Evolutionary conservation across 164 flowering plant genomes (phyloP), one percentile per base, ranked within the genome.

Genomic region (Taxillus chinensis): DNA sequence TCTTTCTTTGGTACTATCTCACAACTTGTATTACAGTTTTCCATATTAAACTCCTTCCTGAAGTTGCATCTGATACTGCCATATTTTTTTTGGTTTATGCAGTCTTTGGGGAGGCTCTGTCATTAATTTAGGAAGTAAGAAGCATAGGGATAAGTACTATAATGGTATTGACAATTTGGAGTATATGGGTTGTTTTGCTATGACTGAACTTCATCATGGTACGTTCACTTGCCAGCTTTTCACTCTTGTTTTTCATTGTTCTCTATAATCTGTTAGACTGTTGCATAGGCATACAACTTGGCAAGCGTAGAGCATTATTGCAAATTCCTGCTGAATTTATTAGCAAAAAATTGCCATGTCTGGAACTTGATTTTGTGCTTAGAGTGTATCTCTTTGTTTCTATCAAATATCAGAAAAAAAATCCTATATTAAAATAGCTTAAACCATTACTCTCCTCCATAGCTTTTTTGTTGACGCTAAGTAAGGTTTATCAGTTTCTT

Each of bases 161-260:
- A 87, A 87, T 39, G 86, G 81, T 45, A 93, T 90, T 72, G 97
- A 89, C 77, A 86, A 72, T 72, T 40, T 90, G 76, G 96, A 90
- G 37, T 89, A 85, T 66, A 73, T 84, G 7, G 99, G 99, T 43
- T 93, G 99, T 78, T 93, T 93, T 81, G 99, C 99, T 5, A 93
- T 93, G 99, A 93, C 99, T 50, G 99, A 93, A 71, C 91, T 93
- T 15, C 97, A 90, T 75, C 99, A 93, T 63, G 96, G 97, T 90
- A 71, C 73, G 71, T 38, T 57, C 58, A 57, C 52, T 41, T 48
- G 2, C 41, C 4, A 9, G 39, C 56, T 6, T 17, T 13, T 45
- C 2, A 7, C 37, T 57, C 15, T 62, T 40, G 4, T 8, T 37
- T 61, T 27, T 62, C 37, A 5, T 16, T 7, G 59, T 10, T 45